Evolutionary conservation across 768 basidiomycete genomes (phyloP), one percentile per base, ranked within the genome.

Genomic region (Lactifluus hygrophoroides): DNA sequence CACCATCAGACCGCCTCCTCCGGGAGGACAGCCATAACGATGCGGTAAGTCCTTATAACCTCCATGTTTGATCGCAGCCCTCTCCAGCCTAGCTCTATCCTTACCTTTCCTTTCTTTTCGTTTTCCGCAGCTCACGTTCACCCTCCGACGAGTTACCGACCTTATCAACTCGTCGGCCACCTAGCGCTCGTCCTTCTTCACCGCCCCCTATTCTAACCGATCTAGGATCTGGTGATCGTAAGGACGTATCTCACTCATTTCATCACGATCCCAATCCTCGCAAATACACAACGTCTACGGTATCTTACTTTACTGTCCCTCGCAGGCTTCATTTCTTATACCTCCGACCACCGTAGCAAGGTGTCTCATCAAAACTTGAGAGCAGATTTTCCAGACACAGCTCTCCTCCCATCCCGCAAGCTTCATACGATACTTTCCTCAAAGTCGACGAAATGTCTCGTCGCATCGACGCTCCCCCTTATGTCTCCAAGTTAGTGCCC

Each of bases 401-500:
- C 4, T 16, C 48, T 7, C 38, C 60, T 7, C 38, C 60, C 58
- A 58, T 56, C 61, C 66, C 38, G 42, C 57, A 49, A 38, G 30
- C 62, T 63, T 49, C 45, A 30, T 62, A 38, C 65, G 58, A 56
- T 61, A 61, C 48, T 48, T 60, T 30, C 42, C 62, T 17, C 64
- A 30, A 55, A 40, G 16, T 38, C 34, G 59, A 64, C 45, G 56
- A 72, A 59, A 82, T 81, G 80, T 80, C 81, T 46, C 78, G 77
- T 66, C 76, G 80, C 30, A 77, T 82, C 58, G 76, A 77, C 56
- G 64, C 74, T 43, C 34, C 58, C 57, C 64, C 66, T 64, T 50
- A 32, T 50, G 57, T 61, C 56, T 47, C 62, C 40, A 57, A 61
- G 69, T 69, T 53, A 67, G 70, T 17, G 63, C 58, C n/a, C 14